These are phyloP conservation scores for Candida sonorensis DNA, from an alignment of 805 yeast genomes.

Conservation along the genomic window DNA sequence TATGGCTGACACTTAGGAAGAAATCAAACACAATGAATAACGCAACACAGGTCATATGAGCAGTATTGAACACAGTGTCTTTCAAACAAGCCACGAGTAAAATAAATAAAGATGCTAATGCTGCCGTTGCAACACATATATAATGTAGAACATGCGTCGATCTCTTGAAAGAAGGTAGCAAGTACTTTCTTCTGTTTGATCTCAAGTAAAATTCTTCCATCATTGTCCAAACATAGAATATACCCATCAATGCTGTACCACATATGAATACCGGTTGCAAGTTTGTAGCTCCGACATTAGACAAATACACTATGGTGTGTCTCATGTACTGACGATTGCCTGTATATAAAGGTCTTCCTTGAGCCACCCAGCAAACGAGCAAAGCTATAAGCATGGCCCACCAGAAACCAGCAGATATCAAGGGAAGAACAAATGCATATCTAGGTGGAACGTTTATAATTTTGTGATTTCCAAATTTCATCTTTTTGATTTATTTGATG, in stretches of 20 bases:
- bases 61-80: slow-evolving; percentile 48
- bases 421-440: slow-evolving; percentile 42
- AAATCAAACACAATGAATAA: slow-evolving; percentile 67
- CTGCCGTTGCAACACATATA: slow-evolving; percentile 17
- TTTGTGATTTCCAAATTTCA: slow-evolving; percentile 5
- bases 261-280: slow-evolving; percentile 79
- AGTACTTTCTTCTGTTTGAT: slow-evolving; percentile 36
- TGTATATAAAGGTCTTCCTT: slow-evolving; percentile 68
- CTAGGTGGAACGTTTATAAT: slow-evolving; percentile 22
- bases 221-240: slow-evolving; percentile 60
- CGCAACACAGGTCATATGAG: slow-evolving; percentile 61
- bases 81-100: slow-evolving; percentile 69
- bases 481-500: not conserved
- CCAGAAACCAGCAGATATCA: slow-evolving; percentile 67
- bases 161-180: slow-evolving; percentile 39
- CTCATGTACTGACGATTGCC: slow-evolving; percentile 41
- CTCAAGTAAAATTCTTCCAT: slow-evolving; percentile 59
- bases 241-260: slow-evolving; percentile 71
- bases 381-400: slow-evolving; percentile 86
- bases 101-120: slow-evolving; percentile 56
- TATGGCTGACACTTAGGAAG: slow-evolving; percentile 38
- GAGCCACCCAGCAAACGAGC: slow-evolving; percentile 69
- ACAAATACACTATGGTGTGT: slow-evolving; percentile 51
- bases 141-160: slow-evolving; percentile 16
- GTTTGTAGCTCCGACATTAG: slow-evolving; percentile 84